phyloP scores from a whole-genome alignment of 495 filamentous ascomycete species.

The Aspergillus ostianus region DNA sequence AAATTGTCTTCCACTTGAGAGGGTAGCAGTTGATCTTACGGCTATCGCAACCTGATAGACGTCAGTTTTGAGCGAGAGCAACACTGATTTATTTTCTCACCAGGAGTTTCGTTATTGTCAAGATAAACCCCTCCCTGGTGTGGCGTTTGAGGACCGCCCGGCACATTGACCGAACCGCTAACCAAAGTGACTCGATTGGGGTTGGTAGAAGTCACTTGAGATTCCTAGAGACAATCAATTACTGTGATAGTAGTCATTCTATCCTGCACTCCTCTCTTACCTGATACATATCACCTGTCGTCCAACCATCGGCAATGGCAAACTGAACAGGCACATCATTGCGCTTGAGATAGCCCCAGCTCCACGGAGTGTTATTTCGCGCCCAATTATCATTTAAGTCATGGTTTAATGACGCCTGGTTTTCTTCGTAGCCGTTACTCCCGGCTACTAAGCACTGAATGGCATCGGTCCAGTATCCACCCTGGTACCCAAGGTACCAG shows the following conservation, averaged over 20 bases:
- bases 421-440: conserved; percentile 48
- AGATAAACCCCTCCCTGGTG: conserved; percentile 50
- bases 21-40: conserved; percentile 51
- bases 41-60: conserved; percentile 39
- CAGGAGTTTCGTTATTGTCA: conserved; percentile 56
- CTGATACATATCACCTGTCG: conserved; percentile 57
- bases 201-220: conserved; percentile 52
- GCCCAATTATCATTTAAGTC: conserved; percentile 54
- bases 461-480: conserved; percentile 43
- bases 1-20: conserved; percentile 53
- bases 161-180: conserved; percentile 52
- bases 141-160: conserved; percentile 44
- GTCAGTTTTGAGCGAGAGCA: background rate
- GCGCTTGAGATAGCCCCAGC: conserved; percentile 50
- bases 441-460: conserved; percentile 57
- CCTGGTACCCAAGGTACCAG: conserved; percentile 53
- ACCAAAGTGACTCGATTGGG: conserved; percentile 56
- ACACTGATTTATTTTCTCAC: conserved; percentile 15
- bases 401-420: conserved; percentile 49
- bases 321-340: conserved; percentile 53
- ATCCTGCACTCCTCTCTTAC: conserved; percentile 11
- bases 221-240: conserved; percentile 32
- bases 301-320: conserved; percentile 54
- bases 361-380: conserved; percentile 52
- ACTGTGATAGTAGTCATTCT: background rate